phyloP scores from a whole-genome alignment of 208 protist species.

The Acanthamoeba lenticulata region DNA sequence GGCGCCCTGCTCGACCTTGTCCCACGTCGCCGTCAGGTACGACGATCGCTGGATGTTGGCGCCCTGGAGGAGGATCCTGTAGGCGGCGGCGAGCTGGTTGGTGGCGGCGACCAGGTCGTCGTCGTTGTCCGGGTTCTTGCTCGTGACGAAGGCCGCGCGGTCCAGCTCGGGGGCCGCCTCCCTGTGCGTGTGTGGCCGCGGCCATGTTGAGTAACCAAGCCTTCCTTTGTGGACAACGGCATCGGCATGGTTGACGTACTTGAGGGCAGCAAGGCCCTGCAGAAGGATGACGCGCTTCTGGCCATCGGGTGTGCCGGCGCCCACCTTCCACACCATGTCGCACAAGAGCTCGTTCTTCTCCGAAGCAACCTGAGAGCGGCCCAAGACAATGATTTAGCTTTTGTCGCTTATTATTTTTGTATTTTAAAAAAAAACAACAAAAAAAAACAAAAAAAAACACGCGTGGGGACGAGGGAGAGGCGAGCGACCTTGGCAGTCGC shows the following conservation, averaged over 20 bases:
- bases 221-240: too few relatives aligned
- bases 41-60: slow-evolving; percentile 47
- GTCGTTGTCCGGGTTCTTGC: not conserved
- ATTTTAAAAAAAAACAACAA: too few relatives aligned
- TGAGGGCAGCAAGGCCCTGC: slow-evolving; percentile 16
- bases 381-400: too few relatives aligned
- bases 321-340: slow-evolving; percentile 49
- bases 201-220: too few relatives aligned
- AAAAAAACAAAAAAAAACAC: too few relatives aligned
- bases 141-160: not conserved
- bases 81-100: slow-evolving; percentile 8
- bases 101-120: slow-evolving; percentile 22
- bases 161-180: not conserved
- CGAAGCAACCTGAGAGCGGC: not conserved
- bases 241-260: too few relatives aligned
- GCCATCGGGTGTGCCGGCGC: not conserved
- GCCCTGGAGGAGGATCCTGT: not conserved
- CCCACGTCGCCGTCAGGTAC: slow-evolving; percentile 36
- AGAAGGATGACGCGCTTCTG: slow-evolving; percentile 23
- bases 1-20: slow-evolving; percentile 28
- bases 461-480: not conserved
- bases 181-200: not conserved
- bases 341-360: slow-evolving; percentile 34
- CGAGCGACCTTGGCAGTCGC: not conserved
- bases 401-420: too few relatives aligned